These are phyloP conservation scores for Byssoonygena ceratinophila DNA, from an alignment of 2,329 filamentous ascomycete species.

Conservation along the genomic window DNA sequence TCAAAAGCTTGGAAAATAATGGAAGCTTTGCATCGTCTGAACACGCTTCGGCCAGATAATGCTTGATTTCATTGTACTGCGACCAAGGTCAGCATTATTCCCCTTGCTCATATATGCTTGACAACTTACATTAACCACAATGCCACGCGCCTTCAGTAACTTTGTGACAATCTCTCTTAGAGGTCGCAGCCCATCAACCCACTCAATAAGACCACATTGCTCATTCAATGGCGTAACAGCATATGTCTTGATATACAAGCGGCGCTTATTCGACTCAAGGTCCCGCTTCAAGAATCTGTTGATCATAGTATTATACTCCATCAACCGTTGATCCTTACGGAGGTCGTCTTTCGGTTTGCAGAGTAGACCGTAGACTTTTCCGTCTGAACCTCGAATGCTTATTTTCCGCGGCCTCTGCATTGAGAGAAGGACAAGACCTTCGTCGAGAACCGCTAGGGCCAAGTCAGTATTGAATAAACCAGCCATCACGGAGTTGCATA, in stretches of 20 bases:
- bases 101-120: neutral
- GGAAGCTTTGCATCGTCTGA: slow-evolving; percentile 50
- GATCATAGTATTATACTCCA: slow-evolving; percentile 99
- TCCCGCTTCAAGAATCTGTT: slow-evolving; percentile 88
- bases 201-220: slow-evolving; percentile 95
- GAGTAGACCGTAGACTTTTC: slow-evolving; percentile 74
- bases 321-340: slow-evolving; percentile 90
- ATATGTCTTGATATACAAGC: slow-evolving; percentile 81
- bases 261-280: slow-evolving; percentile 76
- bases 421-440: slow-evolving; percentile 81
- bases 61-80: slow-evolving; percentile 58
- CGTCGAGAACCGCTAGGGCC: slow-evolving; percentile 57
- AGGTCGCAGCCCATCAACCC: slow-evolving; percentile 92
- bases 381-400: slow-evolving; percentile 78
- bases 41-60: slow-evolving; percentile 55
- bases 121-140: slow-evolving; percentile 41
- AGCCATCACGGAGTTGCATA: neutral
- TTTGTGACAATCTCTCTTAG: slow-evolving; percentile 79
- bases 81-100: slow-evolving; percentile 1
- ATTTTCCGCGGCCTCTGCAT: slow-evolving; percentile 86
- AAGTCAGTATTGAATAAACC: neutral
- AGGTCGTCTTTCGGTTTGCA: slow-evolving; percentile 98
- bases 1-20: slow-evolving; percentile 57
- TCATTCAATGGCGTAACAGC: slow-evolving; percentile 94
- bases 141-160: slow-evolving; percentile 64